Base-by-base conservation (phyloP, 2,329 filamentous ascomycete genomes). In the Clarireedia hainanense region DNA sequence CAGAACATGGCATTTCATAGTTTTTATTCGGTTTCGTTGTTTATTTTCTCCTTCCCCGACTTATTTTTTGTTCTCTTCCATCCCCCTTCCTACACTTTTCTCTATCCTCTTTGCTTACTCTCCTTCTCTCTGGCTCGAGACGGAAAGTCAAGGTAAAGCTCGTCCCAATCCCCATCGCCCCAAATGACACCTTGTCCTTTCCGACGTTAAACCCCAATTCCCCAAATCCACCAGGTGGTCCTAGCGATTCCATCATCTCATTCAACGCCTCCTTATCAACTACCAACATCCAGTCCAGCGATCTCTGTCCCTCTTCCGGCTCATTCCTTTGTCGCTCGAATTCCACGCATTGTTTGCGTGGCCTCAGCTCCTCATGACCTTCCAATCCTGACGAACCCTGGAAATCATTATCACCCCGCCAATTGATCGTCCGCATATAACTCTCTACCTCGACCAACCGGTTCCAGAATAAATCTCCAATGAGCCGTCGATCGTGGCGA, bases 161-260 rank as follows among this genome's bases (percentile, higher is more conserved):
- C 10, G 56, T 60, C n/a, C 57, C 58, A 3, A 53, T 45, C n/a
- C 58, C 55, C 50, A 60, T 54, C 1, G 58, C 57, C 6, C 58
- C 60, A 30, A 61, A 57, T 15, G 42, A 55, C 7, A 61, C 50
- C 6, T 47, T 56, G 39, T 61, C 55, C 27, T 36, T 52, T 2
- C 39, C 46, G 9, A 61, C 56, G 20, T 39, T 55, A 42, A 61
- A 61, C 0, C 60, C 60, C 17, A 61, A 37, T 20, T 61, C 60
- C 6, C 60, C 60, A 43, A 61, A 61, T 0, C 60, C 60, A 6
- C 60, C 60, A 12, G 60, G 54, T 3, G 60, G 60, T 14, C 60
- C 60, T 10, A 61, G 43, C 14, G 51, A 57, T 17, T 60, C 56
- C 37, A 60, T 61, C 56, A 61, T 61, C 23, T 60, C 60, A 36